These are phyloP conservation scores for Penicillium cataractarum DNA, from an alignment of 495 filamentous ascomycete genomes.

Conservation along the genomic window DNA sequence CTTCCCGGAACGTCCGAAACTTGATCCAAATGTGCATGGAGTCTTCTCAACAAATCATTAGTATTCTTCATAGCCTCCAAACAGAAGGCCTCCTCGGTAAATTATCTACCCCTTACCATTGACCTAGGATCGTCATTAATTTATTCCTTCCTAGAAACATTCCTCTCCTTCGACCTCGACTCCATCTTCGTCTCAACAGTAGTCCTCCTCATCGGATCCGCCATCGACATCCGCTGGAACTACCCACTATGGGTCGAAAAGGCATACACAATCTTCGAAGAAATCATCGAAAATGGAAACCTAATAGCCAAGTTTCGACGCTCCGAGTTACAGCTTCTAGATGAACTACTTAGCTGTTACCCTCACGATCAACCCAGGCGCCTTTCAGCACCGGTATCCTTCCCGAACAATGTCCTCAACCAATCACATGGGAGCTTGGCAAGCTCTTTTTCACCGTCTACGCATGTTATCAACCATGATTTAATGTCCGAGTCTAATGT, in stretches of 20 bases:
- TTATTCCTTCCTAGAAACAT: slow-evolving; percentile 37
- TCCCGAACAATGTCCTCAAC: slow-evolving; percentile 20
- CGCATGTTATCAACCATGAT: slow-evolving; percentile 21
- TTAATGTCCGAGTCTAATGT: slow-evolving; percentile 18
- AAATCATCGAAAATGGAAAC: slow-evolving; percentile 46
- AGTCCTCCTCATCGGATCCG: slow-evolving; percentile 38
- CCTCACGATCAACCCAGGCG: slow-evolving; percentile 23
- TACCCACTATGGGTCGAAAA: slow-evolving; percentile 39
- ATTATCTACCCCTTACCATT: not conserved
- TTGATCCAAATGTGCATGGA: slow-evolving; percentile 48
- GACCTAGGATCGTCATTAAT: not conserved
- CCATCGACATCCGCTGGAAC: slow-evolving; percentile 36
- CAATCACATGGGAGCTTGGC: slow-evolving; percentile 11
- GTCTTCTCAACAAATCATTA: slow-evolving; percentile 46
- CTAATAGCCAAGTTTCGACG: slow-evolving; percentile 41
- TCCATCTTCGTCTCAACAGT: slow-evolving; percentile 44
- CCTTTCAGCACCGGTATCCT: slow-evolving; percentile 20
- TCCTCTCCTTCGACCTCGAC: slow-evolving; percentile 51
- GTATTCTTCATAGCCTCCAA: slow-evolving; percentile 41
- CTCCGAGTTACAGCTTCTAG: slow-evolving; percentile 44
- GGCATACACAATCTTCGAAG: slow-evolving; percentile 42
- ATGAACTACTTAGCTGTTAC: slow-evolving; percentile 34
- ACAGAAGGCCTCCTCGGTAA: slow-evolving; percentile 46
- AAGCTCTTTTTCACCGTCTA: slow-evolving; percentile 19
- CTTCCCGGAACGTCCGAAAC: slow-evolving; percentile 35